Conservation (phyloP, 2,329 filamentous ascomycete genomes). For the Phyllosticta capitalensis region DNA sequence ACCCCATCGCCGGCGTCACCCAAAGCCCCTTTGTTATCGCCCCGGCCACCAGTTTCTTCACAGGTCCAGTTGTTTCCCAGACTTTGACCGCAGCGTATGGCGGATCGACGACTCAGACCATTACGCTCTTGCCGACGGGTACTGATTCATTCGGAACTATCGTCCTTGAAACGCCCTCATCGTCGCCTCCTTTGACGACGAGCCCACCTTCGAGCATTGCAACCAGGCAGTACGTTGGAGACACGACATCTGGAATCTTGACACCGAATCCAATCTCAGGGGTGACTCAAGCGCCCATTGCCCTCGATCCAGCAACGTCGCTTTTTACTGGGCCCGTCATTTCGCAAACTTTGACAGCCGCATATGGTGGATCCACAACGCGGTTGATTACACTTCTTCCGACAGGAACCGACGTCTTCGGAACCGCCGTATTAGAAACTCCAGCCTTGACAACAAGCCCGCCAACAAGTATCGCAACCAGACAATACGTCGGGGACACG, state of each 20-base stretch:
- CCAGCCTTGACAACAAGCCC: too few species aligned
- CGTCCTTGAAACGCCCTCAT: background rate
- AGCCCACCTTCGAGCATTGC: background rate
- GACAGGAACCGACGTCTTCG: background rate
- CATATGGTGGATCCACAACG: background rate
- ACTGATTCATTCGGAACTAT: background rate
- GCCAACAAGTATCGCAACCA: background rate
- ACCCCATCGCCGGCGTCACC: background rate
- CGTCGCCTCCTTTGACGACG: background rate
- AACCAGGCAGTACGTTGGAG: background rate
- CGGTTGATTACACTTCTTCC: background rate
- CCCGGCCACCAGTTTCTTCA: background rate
- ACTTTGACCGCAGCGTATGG: background rate
- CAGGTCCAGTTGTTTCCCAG: background rate
- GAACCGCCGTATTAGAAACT: background rate
- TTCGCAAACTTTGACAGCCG: background rate
- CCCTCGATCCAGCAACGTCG: background rate
- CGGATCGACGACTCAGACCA: background rate
- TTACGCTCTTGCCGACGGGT: background rate
- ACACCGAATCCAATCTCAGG: background rate
- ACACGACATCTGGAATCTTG: background rate
- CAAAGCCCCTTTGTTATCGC: background rate
- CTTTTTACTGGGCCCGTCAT: background rate
- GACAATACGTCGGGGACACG: background rate
- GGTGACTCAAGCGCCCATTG: background rate